phyloP scores from a whole-genome alignment of 768 basidiomycete species.

The Pilatotrama ljubarskyi region DNA sequence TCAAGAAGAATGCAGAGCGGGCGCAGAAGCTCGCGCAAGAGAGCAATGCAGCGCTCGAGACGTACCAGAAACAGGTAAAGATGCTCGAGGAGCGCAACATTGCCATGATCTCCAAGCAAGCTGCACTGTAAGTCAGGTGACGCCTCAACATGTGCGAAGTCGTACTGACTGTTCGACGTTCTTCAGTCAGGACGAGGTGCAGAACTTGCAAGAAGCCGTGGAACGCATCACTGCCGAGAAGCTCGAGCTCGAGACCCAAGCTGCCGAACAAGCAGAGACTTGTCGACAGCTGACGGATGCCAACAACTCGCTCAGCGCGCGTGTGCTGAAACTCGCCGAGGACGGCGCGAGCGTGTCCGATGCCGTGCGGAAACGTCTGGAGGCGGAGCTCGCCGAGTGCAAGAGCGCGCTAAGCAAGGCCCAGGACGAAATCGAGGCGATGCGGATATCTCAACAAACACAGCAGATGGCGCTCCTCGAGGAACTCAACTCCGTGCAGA shows the following conservation, averaged over 20 bases:
- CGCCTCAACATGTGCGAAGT: too few species aligned
- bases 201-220: conserved; percentile 57
- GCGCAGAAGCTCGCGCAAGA: conserved; percentile 91
- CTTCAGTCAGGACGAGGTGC: conserved; percentile 65
- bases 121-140: conserved; percentile 50
- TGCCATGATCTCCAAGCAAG: conserved; percentile 49
- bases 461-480: conserved; percentile 86
- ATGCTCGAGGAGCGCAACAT: conserved; percentile 76
- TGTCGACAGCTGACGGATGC: conserved; percentile 73
- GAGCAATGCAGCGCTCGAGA: conserved; percentile 75
- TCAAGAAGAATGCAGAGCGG: conserved; percentile 90
- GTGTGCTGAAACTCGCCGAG: conserved; percentile 67
- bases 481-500: conserved; percentile 82
- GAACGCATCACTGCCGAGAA: conserved; percentile 65
- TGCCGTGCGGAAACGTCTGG: conserved; percentile 59
- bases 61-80: conserved; percentile 86
- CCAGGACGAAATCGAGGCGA: conserved; percentile 65
- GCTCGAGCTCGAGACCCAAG: conserved; percentile 64
- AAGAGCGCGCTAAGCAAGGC: conserved; percentile 62
- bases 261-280: conserved; percentile 73
- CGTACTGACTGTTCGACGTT: too few species aligned
- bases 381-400: conserved; percentile 60
- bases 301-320: conserved; percentile 75
- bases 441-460: conserved; percentile 70
- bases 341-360: conserved; percentile 57